Evolutionary conservation across 2,329 filamentous ascomycete species (phyloP), one percentile per base, ranked within the genome.

Genomic region (Ambrosiella cleistominuta): DNA sequence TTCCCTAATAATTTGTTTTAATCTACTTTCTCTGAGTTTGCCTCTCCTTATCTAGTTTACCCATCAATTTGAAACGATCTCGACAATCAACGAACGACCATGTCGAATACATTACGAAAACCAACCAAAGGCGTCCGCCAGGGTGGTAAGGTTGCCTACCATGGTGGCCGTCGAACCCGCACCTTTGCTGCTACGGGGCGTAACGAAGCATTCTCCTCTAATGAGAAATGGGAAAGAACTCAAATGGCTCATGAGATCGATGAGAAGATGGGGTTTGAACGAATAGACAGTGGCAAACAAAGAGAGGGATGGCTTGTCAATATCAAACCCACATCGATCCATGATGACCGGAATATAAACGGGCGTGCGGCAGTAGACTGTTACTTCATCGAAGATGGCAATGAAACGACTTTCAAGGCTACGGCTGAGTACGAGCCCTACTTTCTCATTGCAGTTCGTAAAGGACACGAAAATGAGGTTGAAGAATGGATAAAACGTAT

Each of bases 351-450:
- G 64, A 78, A 86, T 51, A 83, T 86, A 1, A 87, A 88, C 61
- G 93, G 93, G 42, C 82, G 88, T 63, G 86, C 93, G 1, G 93
- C 88, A 7, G 81, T 98, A 59, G 93, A 98, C 72, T 96, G 89
- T 71, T 98, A 96, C 74, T 98, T 98, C 71, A 85, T 98, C 61
- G 87, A 90, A 65, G 86, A 95, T 65, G 58, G 58, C 12, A 59
- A 60, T 49, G 79, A 88, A 12, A 81, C 83, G 54, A 91, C 86
- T 4, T 98, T 98, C 77, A 98, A 98, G 69, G 90, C 93, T 9
- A 96, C 90, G 0, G 73, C 98, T 63, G 88, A 95, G 72, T 97
- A 95, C 69, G 89, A 97, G 65, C 93, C 93, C 0, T 98, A 98
- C 73, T 95, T 98, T 65, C 72, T 98, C 61, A 81, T 98, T 57